Evolutionary conservation across 768 basidiomycete genomes (phyloP).

Genomic region (Tricholoma saponaceum): DNA sequence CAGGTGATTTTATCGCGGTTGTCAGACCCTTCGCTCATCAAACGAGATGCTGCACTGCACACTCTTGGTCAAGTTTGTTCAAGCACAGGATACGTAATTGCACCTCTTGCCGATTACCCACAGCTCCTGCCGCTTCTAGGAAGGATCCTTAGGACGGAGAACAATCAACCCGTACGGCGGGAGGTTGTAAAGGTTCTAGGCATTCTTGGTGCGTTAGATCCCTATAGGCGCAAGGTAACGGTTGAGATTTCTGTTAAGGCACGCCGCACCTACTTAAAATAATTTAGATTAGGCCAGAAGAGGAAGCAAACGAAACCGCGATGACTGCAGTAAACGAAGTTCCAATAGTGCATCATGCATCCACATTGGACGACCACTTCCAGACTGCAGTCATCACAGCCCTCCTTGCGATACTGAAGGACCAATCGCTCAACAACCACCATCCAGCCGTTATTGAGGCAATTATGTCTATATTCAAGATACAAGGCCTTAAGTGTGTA

Average conservation of each 20-base stretch:
- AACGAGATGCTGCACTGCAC: conserved; percentile 91
- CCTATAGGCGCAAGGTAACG: conserved; percentile 85
- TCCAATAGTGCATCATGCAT: conserved; percentile 57
- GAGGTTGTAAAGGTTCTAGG: conserved; percentile 95
- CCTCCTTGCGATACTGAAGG: conserved; percentile 81
- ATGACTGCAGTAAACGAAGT: conserved; percentile 65
- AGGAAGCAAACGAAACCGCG: conserved; percentile 60
- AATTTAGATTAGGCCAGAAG: conserved; percentile 44
- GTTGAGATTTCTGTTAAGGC: background rate
- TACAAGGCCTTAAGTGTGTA: conserved; percentile 94
- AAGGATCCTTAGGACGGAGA: conserved; percentile 81
- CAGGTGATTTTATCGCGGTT: conserved; percentile 83
- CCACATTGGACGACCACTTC: conserved; percentile 90
- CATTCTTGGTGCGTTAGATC: conserved; percentile 93
- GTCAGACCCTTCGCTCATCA: conserved; percentile 83
- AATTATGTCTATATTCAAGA: conserved; percentile 98
- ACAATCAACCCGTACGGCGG: conserved; percentile 62
- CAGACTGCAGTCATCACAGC: conserved; percentile 93
- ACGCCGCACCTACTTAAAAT: conserved; percentile 28
- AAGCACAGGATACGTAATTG: conserved; percentile 92
- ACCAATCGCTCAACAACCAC: conserved; percentile 79
- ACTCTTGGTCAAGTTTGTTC: conserved; percentile 95
- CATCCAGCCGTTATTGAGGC: conserved; percentile 96
- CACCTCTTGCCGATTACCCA: conserved; percentile 87
- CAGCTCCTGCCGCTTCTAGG: conserved; percentile 84